phyloP scores from a whole-genome alignment of 495 filamentous ascomycete genomes.

The Tuber brumale region DNA sequence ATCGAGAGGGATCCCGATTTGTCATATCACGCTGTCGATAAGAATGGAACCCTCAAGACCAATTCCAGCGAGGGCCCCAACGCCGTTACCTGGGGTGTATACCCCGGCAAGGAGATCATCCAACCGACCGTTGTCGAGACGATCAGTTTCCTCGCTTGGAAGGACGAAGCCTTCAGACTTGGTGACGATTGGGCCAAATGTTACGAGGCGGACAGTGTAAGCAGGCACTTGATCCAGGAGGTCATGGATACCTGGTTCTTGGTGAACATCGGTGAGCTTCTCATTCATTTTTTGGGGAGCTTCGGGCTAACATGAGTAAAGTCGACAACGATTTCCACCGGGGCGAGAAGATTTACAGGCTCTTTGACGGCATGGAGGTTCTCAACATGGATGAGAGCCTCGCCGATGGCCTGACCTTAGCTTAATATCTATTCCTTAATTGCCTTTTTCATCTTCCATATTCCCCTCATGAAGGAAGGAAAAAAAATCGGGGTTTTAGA shows the following conservation, averaged over 20 bases:
- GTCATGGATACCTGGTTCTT: conserved; percentile 89
- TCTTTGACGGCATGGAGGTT: conserved; percentile 74
- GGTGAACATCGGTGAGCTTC: conserved; percentile 79
- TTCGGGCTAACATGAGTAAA: conserved; percentile 45
- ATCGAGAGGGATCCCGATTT: conserved; percentile 73
- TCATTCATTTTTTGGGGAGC: conserved; percentile 5
- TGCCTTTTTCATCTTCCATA: background rate
- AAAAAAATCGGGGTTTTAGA: conserved; percentile 8
- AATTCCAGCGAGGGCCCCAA: conserved; percentile 86
- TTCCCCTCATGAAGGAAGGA: background rate
- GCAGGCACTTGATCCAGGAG: conserved; percentile 68
- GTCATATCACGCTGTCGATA: conserved; percentile 88
- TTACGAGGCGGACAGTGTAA: conserved; percentile 69
- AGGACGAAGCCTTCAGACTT: conserved; percentile 91
- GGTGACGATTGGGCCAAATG: conserved; percentile 93
- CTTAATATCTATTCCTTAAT: conserved; percentile 6
- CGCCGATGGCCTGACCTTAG: conserved; percentile 22
- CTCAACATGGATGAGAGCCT: conserved; percentile 55
- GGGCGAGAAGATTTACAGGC: conserved; percentile 64
- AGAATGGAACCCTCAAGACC: conserved; percentile 70
- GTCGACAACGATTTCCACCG: conserved; percentile 96
- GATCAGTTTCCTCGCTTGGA: conserved; percentile 96
- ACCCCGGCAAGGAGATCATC: conserved; percentile 96
- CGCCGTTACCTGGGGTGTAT: conserved; percentile 98
- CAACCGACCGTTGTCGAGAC: conserved; percentile 99